Conservation (phyloP, 2,329 filamentous ascomycete species). For the Nemania sp. region DNA sequence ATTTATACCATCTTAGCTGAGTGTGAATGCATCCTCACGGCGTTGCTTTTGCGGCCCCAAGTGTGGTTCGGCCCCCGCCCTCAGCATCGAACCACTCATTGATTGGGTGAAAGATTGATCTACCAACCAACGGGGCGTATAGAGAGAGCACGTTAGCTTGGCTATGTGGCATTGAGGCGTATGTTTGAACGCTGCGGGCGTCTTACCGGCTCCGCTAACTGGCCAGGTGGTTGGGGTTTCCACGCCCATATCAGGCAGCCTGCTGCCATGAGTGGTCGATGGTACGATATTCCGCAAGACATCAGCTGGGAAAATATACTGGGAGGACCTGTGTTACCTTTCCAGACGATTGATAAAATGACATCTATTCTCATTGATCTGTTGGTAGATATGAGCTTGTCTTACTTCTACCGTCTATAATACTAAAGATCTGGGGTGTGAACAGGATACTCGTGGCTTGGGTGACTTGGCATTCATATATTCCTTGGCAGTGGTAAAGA, state of each 20-base stretch:
- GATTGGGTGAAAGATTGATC: conserved; percentile 16
- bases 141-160: conserved; percentile 14
- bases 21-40: conserved; percentile 12
- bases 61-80: conserved; percentile 7
- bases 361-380: background rate
- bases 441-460: background rate
- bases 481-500: background rate
- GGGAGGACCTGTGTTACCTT: conserved; percentile 15
- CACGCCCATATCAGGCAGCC: conserved; percentile 17
- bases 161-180: conserved; percentile 16
- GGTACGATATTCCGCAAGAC: conserved; percentile 19
- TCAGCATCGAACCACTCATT: conserved; percentile 13
- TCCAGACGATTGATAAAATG: conserved; percentile 11
- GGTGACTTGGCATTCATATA: background rate
- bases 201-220: conserved; percentile 12
- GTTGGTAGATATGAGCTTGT: background rate
- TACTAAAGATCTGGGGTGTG: background rate
- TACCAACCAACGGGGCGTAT: conserved; percentile 13
- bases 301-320: conserved; percentile 3
- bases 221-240: conserved; percentile 2
- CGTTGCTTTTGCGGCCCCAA: conserved; percentile 21
- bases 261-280: conserved; percentile 7
- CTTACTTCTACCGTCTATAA: background rate
- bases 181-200: conserved; percentile 4
- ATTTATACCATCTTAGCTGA: conserved; percentile 19